phyloP scores from a whole-genome alignment of 768 basidiomycete species.

The Russula vinacea region DNA sequence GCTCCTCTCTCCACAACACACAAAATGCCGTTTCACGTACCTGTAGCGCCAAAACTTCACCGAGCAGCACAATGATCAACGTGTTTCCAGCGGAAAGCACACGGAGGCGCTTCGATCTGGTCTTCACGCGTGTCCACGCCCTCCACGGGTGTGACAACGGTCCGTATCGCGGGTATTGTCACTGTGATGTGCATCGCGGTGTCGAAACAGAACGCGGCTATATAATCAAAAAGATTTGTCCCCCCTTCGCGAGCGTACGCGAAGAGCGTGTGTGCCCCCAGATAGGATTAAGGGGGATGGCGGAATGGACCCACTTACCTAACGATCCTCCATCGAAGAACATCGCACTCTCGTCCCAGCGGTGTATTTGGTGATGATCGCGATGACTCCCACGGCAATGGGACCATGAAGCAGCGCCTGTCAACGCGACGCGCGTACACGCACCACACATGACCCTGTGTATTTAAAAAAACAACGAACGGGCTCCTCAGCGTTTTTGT shows the following conservation, averaged over 20 bases:
- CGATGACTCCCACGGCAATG: slow-evolving; percentile 71
- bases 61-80: slow-evolving; percentile 68
- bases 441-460: background rate
- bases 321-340: slow-evolving; percentile 91
- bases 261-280: background rate
- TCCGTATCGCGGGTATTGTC: slow-evolving; percentile 71
- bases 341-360: slow-evolving; percentile 90
- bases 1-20: background rate
- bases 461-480: background rate
- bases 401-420: slow-evolving; percentile 87
- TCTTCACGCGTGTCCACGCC: slow-evolving; percentile 58
- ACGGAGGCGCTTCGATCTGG: slow-evolving; percentile 71
- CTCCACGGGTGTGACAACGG: slow-evolving; percentile 59
- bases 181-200: slow-evolving; percentile 82
- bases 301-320: slow-evolving; percentile 49
- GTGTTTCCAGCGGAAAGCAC: slow-evolving; percentile 85
- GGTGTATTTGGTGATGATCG: slow-evolving; percentile 70
- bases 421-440: background rate
- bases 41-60: slow-evolving; percentile 66
- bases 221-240: background rate
- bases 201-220: slow-evolving; percentile 72
- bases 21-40: slow-evolving; percentile 41
- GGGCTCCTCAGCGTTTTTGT: background rate
- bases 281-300: background rate
- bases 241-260: too few relatives aligned